A percentile compares a stretch with the other conserved stretches of the same genome.
phyloP scores from a whole-genome alignment of 2,329 filamentous ascomycete species.

The Botryotinia globosa region DNA sequence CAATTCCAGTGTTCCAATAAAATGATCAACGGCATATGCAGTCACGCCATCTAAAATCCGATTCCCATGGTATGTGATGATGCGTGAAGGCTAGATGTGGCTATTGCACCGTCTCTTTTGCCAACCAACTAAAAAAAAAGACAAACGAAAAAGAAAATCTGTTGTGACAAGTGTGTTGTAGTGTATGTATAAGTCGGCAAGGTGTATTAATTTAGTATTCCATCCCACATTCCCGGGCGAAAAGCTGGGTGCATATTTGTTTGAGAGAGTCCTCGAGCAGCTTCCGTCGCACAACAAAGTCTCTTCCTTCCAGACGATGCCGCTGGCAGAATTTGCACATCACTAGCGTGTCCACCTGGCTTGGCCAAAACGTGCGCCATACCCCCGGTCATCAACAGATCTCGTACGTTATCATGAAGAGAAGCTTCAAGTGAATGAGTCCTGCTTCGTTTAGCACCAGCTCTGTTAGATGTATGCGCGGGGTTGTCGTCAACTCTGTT shows the following conservation, averaged over 20 bases:
- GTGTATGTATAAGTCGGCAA: conserved; percentile 22
- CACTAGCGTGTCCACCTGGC: conserved; percentile 41
- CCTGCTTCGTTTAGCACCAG: conserved; percentile 57
- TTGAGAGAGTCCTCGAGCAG: conserved; percentile 47
- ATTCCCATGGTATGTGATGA: conserved; percentile 20
- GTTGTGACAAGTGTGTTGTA: conserved; percentile 22
- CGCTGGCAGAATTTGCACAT: conserved; percentile 45
- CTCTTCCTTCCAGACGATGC: conserved; percentile 54
- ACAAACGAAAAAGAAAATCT: conserved; percentile 23
- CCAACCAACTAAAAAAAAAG: conserved; percentile 15
- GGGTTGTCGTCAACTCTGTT: conserved; percentile 48
- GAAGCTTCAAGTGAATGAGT: conserved; percentile 56
- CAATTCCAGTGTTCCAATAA: conserved; percentile 2
- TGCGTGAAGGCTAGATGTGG: conserved; percentile 11
- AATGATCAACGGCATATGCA: conserved; percentile 18
- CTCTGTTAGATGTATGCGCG: conserved; percentile 40
- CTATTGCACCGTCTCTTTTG: conserved; percentile 10
- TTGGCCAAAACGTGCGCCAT: conserved; percentile 38
- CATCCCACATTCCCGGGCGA: conserved; percentile 65
- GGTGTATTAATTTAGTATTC: conserved; percentile 51
- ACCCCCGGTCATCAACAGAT: conserved; percentile 46
- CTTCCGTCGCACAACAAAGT: conserved; percentile 63
- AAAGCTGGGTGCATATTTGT: conserved; percentile 49
- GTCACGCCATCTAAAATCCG: conserved; percentile 18
- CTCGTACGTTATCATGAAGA: conserved; percentile 67